A percentile compares a stretch with the other conserved stretches of the same genome.
Evolutionary conservation across 148 eudicot species (phyloP).

Genomic region (Pharnaceum exiguum): DNA sequence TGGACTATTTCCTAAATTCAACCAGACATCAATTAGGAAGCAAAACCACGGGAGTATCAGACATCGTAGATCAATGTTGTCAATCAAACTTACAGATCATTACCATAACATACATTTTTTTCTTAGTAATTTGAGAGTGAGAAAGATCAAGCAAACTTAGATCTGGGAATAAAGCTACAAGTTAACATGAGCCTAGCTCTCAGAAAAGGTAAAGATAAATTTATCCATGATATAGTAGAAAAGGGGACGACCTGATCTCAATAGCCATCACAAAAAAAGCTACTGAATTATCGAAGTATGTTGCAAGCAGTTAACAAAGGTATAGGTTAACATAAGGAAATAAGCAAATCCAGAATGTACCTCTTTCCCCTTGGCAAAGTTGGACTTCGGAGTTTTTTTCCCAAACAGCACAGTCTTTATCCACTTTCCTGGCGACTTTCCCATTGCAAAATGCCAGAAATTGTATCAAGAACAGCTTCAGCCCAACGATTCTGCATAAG

Average conservation of each 20-base stretch:
- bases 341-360: constrained; percentile 7
- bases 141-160: too few relatives aligned
- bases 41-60: too few relatives aligned
- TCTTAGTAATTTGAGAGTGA: too few relatives aligned
- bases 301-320: not conserved
- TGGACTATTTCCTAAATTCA: too few relatives aligned
- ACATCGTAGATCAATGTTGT: too few relatives aligned
- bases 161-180: not conserved
- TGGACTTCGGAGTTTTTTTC: constrained; percentile 74
- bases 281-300: not conserved
- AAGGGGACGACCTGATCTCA: not conserved
- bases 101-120: too few relatives aligned
- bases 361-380: constrained; percentile 48
- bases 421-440: constrained; percentile 97
- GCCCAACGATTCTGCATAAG: constrained; percentile 28
- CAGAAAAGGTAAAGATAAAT: not conserved
- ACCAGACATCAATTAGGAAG: too few relatives aligned
- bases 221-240: not conserved
- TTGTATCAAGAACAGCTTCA: constrained; percentile 11
- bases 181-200: not conserved
- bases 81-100: too few relatives aligned
- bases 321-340: not conserved
- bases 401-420: constrained; percentile 83
- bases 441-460: constrained; percentile 45
- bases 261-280: not conserved